A percentile compares a stretch with the other conserved stretches of the same genome.
Conservation (phyloP, 208 protist genomes). For the Wallacemonas collosoma region DNA sequence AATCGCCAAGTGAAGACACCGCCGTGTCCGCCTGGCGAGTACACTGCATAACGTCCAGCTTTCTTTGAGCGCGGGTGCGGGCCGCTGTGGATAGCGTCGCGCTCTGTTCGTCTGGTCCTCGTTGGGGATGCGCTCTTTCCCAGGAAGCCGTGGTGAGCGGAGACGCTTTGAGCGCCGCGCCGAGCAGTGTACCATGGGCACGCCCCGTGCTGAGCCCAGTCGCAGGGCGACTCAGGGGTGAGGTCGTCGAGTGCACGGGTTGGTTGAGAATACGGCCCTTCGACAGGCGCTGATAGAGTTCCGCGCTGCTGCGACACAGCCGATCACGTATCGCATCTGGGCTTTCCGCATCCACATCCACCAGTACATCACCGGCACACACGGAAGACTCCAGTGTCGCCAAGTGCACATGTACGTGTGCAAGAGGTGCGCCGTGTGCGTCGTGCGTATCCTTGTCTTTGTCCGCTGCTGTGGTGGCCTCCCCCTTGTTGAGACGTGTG, state of each 20-base stretch:
- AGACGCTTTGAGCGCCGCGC: not conserved
- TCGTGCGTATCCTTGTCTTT: not conserved
- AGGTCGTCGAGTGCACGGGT: not conserved
- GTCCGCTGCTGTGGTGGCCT: not conserved
- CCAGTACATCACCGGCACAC: not conserved
- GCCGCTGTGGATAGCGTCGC: not conserved
- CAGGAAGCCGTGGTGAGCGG: not conserved
- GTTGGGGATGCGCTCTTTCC: no score
- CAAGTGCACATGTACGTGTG: constrained; percentile 32
- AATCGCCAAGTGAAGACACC: not conserved
- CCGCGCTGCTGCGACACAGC: not conserved
- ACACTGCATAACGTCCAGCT: not conserved
- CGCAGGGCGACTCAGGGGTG: not conserved
- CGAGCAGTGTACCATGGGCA: constrained; percentile 9
- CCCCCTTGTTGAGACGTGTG: not conserved
- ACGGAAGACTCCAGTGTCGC: constrained; percentile 44
- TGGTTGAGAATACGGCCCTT: not conserved
- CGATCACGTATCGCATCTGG: not conserved
- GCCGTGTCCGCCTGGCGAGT: not conserved
- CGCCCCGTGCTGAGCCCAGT: constrained; percentile 9
- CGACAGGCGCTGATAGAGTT: not conserved
- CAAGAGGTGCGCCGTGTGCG: not conserved
- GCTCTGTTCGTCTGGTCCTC: no score
- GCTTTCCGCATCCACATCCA: not conserved
- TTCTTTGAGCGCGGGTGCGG: not conserved